Evolutionary conservation across 139 green algal genomes (phyloP).

Genomic region (Chlorella sp.): DNA sequence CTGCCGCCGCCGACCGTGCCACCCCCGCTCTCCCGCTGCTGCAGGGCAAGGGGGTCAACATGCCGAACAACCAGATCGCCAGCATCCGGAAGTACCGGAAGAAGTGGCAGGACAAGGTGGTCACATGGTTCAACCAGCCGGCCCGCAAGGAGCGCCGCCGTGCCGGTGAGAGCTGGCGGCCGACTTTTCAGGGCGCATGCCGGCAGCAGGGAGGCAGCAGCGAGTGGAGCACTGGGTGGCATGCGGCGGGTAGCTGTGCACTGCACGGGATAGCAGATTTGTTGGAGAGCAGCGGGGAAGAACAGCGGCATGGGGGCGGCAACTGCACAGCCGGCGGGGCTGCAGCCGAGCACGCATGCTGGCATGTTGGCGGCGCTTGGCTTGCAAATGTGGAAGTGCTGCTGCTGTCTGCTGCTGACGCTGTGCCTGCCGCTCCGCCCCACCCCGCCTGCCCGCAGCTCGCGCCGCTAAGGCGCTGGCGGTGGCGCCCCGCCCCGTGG

Average conservation of each 20-base stretch:
- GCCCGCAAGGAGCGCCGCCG: constrained; percentile 91
- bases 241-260: too few relatives aligned
- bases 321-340: too few relatives aligned
- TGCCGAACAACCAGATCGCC: constrained; percentile 92
- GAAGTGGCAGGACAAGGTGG: constrained; percentile 79
- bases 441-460: constrained; percentile 64
- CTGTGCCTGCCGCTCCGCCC: too few relatives aligned
- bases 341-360: too few relatives aligned
- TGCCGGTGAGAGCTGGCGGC: constrained; percentile 73
- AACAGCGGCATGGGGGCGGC: too few relatives aligned
- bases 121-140: constrained; percentile 99
- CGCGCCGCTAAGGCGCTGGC: constrained; percentile 90
- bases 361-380: too few relatives aligned
- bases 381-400: too few relatives aligned
- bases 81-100: constrained; percentile 97
- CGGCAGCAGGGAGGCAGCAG: not conserved
- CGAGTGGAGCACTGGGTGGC: not conserved
- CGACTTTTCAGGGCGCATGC: too few relatives aligned
- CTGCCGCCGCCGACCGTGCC: not conserved
- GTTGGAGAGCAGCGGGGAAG: too few relatives aligned
- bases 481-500: constrained; percentile 94
- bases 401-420: too few relatives aligned
- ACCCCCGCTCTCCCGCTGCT: not conserved
- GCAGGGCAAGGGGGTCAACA: constrained; percentile 60
- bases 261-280: too few relatives aligned